A percentile compares a stretch with the other conserved stretches of the same genome.
Conservation (phyloP, 2,329 filamentous ascomycete genomes). For the Claviceps sorghi region DNA sequence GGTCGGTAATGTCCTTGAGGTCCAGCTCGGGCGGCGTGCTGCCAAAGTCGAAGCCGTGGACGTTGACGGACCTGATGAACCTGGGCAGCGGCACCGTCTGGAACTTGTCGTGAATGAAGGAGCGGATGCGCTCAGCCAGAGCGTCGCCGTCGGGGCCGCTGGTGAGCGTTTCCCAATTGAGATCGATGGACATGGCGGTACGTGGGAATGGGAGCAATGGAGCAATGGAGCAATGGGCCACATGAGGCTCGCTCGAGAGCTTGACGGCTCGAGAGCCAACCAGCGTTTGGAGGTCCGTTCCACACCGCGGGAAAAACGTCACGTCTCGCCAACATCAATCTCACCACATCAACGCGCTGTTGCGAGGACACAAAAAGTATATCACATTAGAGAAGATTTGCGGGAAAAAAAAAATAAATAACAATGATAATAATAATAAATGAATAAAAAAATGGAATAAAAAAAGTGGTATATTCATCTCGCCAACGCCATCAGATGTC, state of each 20-base stretch:
- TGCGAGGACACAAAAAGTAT: too few species aligned
- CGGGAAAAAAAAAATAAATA: background rate
- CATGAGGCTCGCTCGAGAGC: too few species aligned
- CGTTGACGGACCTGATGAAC: conserved; percentile 92
- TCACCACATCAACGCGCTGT: too few species aligned
- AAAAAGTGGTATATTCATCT: background rate
- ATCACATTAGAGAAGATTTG: too few species aligned
- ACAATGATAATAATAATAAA: background rate
- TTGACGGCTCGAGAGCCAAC: too few species aligned
- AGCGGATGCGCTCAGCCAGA: conserved; percentile 73
- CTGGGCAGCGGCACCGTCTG: conserved; percentile 81
- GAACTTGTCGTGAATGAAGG: conserved; percentile 92
- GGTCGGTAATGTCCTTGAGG: conserved; percentile 93
- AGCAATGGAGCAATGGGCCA: too few species aligned
- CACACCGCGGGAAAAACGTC: too few species aligned
- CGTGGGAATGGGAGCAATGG: too few species aligned
- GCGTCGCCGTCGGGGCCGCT: conserved; percentile 73
- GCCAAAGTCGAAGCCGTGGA: conserved; percentile 90
- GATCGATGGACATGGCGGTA: conserved; percentile 76
- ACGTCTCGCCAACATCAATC: too few species aligned
- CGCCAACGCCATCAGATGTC: conserved; percentile 1
- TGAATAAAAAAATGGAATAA: background rate
- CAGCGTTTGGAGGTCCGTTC: too few species aligned
- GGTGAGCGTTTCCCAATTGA: conserved; percentile 91
- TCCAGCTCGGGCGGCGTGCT: conserved; percentile 69